Base-by-base conservation (phyloP, 2,329 filamentous ascomycete genomes). In the Ceratocystis eucalypticola region DNA sequence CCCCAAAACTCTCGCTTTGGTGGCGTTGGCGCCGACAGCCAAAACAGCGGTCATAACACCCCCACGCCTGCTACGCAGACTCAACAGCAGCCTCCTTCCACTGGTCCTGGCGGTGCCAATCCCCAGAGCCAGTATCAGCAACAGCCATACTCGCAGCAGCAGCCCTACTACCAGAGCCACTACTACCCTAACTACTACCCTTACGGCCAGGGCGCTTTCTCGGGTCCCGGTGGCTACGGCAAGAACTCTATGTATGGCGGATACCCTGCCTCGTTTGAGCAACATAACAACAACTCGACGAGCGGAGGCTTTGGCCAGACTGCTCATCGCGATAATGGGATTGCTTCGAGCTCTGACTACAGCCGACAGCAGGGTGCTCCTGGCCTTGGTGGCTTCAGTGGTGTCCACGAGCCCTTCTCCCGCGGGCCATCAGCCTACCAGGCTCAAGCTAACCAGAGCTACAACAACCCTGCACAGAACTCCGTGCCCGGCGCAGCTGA, bases 41-140 rank as follows among this genome's bases (percentile, higher is more conserved):
- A 91, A 72, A 91, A 88, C 78, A 96, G 91, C 74, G 93, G 91
- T 57, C 88, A 94, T 75, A 93, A 88, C 72, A 96, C 92, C 1
- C 92, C 93, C 45, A 94, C 95, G 77, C 91, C 92, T 33, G 81
- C 87, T 50, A 77, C 78, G 10, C 82, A 83, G 72, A 77, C 77
- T 61, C 82, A 83, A 71, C 76, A 74, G 67, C 75, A 73, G 37
- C 75, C 71, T n/a, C 77, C 77, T 53, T 75, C 75, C 61, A 75
- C 77, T 65, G 67, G 67, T 17, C 67, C 67, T 53, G 53, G 22
- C 7, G 61, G 25, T 15, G 48, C 55, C 15, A 66, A 65, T 30
- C 78, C 79, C 72, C 77, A 76, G 20, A 78, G 79, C 70, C 87
- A 87, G 75, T 86, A 81, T 71, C 78, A 77, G 70, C 77, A 76